A percentile compares a stretch with the other conserved stretches of the same genome.
phyloP scores from a whole-genome alignment of 2,329 filamentous ascomycete species.

The Fusarium heterosporum region DNA sequence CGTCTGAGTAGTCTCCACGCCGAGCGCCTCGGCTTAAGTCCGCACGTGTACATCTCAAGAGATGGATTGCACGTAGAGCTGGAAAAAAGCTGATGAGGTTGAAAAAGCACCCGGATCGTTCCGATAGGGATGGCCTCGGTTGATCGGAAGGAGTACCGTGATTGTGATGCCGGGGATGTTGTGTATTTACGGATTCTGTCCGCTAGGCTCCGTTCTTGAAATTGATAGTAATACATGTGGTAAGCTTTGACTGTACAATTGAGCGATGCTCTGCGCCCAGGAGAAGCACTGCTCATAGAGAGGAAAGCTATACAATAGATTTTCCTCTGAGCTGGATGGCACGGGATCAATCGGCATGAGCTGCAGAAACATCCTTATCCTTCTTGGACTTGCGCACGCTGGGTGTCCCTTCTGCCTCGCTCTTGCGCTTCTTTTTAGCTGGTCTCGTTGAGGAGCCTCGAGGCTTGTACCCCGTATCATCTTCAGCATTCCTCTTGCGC shows the following conservation, averaged over 20 bases:
- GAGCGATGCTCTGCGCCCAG: constrained; percentile 17
- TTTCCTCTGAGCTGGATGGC: neutral
- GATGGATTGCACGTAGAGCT: constrained; percentile 6
- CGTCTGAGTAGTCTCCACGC: neutral
- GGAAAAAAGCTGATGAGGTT: constrained; percentile 2
- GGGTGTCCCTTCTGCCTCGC: constrained; percentile 57
- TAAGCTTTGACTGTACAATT: neutral
- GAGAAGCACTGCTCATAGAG: neutral
- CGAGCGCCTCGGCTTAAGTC: constrained; percentile 42
- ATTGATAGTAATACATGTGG: constrained; percentile 31
- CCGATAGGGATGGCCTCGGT: constrained; percentile 41
- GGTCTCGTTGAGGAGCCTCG: constrained; percentile 66
- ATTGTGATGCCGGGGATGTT: constrained; percentile 21
- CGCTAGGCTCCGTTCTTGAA: constrained; percentile 17
- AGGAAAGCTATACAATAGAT: neutral
- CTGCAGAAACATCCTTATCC: constrained; percentile 43
- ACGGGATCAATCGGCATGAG: constrained; percentile 49
- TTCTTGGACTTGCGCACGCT: constrained; percentile 54
- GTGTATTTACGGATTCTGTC: constrained; percentile 28
- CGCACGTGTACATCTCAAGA: constrained; percentile 26
- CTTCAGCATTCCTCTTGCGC: constrained; percentile 68
- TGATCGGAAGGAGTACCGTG: constrained; percentile 42
- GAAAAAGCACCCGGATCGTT: constrained; percentile 33
- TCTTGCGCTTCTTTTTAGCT: constrained; percentile 70
- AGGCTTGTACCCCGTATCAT: constrained; percentile 69